A percentile compares a stretch with the other conserved stretches of the same genome.
These are phyloP conservation scores for Pseudomicrostroma phylloplanum DNA, from an alignment of 1,284 basidiomycete genomes.

Conservation along the genomic window DNA sequence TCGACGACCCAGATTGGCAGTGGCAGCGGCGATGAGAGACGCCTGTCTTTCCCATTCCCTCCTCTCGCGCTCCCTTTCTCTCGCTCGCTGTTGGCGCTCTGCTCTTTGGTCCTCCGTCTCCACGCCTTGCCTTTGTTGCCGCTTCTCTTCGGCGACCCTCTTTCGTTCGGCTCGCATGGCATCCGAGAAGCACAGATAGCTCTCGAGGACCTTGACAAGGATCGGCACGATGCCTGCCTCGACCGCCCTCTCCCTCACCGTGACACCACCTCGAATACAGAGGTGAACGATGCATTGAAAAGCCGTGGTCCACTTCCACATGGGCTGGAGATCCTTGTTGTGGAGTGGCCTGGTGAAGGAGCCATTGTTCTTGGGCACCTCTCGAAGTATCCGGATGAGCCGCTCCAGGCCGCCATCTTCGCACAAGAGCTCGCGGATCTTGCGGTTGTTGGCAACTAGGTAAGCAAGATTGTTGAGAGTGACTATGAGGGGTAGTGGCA, in stretches of 20 bases:
- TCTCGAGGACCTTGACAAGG: slow-evolving; percentile 87
- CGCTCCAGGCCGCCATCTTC: slow-evolving; percentile 94
- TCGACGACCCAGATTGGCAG: background rate
- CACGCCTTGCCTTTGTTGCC: background rate
- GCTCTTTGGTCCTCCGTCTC: slow-evolving; percentile 2
- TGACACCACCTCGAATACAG: slow-evolving; percentile 90
- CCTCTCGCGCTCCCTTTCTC: background rate
- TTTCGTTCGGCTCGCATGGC: slow-evolving; percentile 28
- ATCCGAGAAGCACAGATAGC: slow-evolving; percentile 58
- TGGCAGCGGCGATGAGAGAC: slow-evolving; percentile 16
- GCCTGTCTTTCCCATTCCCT: background rate
- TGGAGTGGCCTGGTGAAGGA: slow-evolving; percentile 20
- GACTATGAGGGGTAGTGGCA: slow-evolving; percentile 86
- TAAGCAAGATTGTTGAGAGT: slow-evolving; percentile 94
- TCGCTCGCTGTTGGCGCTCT: background rate
- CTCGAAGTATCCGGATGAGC: slow-evolving; percentile 69
- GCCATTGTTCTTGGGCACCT: slow-evolving; percentile 22
- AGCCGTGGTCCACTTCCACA: slow-evolving; percentile 56
- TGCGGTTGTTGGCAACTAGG: slow-evolving; percentile 91
- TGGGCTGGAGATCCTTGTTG: slow-evolving; percentile 44
- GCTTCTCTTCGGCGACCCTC: slow-evolving; percentile 13
- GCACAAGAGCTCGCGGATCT: slow-evolving; percentile 96
- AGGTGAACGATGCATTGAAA: slow-evolving; percentile 98
- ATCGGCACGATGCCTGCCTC: slow-evolving; percentile 92
- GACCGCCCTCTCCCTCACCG: slow-evolving; percentile 75